Base-by-base conservation (phyloP, 495 filamentous ascomycete genomes). In the Aspergillus sclerotioniger region DNA sequence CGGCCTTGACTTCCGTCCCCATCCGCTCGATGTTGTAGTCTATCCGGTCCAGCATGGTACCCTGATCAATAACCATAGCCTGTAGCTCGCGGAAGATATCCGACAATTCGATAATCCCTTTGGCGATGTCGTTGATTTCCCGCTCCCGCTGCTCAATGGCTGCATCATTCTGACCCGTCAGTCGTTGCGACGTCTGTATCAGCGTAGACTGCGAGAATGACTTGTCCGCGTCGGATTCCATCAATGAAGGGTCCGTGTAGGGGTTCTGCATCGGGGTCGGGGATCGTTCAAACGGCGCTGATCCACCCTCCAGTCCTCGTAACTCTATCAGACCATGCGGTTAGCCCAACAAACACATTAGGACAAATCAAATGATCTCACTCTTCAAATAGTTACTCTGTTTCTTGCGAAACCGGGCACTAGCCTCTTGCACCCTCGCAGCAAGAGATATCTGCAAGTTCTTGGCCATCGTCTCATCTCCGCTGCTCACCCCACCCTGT, bases 21-120 rank as follows among this genome's bases (percentile, higher is more conserved):
- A 97, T 96, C 56, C 83, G 80, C 75, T 98, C 94, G 35, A 98
- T 89, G 69, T 98, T 98, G 75, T 96, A 98, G 68, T 98, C 94
- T 65, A 98, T 97, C 35, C 94, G 83, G 74, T 98, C 94, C 20
- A 98, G 83, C 88, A 98, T 91, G 28, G 91, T 97, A 12, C 94
- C 94, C 73, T 98, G 94, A 71, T 98, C 94, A 58, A 98, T 98
- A 55, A 98, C 87, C 92, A 98, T 96, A 19, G 80, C 84, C 67
- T 98, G 95, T 17, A 98, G 74, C 60, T 98, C 95, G 46, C 93
- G 90, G 79, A 98, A 98, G 41, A 98, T 91, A 67, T 96, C 92
- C 1, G 92, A 87, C 3, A 98, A 80, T 62, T 98, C 95, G 64
- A 98, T 96, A 70, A 98, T 96, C 43, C 94, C 94, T 65, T 96